Base-by-base conservation (phyloP, 2,329 filamentous ascomycete species). In the Zarea fungicola region DNA sequence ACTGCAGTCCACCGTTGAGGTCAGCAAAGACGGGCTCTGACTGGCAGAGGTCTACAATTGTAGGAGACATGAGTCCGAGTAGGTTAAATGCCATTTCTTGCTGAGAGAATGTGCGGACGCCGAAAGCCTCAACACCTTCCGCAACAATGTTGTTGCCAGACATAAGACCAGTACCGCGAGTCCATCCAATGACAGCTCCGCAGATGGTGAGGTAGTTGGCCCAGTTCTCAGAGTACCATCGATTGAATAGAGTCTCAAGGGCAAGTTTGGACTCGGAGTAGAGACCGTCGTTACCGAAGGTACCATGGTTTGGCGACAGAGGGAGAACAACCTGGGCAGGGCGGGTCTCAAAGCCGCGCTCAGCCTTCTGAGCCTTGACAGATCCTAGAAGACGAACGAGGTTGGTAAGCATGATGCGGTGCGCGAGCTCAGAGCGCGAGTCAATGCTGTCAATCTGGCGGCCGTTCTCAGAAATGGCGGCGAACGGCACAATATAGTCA, bases 21-120 rank as follows among this genome's bases (percentile, higher is more conserved):
- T 99, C 93, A 54, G 93, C 93, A 70, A 93, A 97, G 52, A 99
- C 90, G 10, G 93, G 95, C 72, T 97, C 89, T 37, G 81, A 77
- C 73, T 99, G 93, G 77, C 93, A 99, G 36, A 99, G 81, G 65
- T 99, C 90, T 58, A 96, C 91, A 60, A 99, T 88, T 23, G 85
- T 80, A 31, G 93, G 91, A 1, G 91, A 87, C 93, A 99, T 96
- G 46, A 99, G 81, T 58, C 93, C 92, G 37, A 99, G 81, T 57
- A 99, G 72, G 72, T 99, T 99, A 78, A 99, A 99, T 14, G 93
- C 93, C 93, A 99, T 99, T 71, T 99, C 93, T 67, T 96, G 90
- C 72, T 97, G 93, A 9, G 92, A 97, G 77, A 99, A 99, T 4
- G 93, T 99, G 60, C 93, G 90, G 22, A 97, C 93, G 61, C 93